Evolutionary conservation across 495 filamentous ascomycete species (phyloP).

Genomic region (Penicillium steckii): DNA sequence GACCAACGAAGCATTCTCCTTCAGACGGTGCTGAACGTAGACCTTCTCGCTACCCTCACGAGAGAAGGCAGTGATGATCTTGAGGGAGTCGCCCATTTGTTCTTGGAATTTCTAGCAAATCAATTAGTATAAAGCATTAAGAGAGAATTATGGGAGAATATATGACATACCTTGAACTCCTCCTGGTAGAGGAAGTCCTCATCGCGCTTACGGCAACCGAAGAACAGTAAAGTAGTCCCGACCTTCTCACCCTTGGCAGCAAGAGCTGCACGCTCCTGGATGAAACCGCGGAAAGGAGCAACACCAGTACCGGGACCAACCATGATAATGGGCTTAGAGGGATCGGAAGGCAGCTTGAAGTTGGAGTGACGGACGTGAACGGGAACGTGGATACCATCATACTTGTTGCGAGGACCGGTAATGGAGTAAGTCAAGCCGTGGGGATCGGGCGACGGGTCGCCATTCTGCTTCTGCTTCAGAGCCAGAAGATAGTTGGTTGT

Average conservation of each 20-base stretch:
- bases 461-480: conserved; percentile 95
- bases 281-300: conserved; percentile 91
- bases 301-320: conserved; percentile 96
- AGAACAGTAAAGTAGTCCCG: conserved; percentile 89
- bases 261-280: conserved; percentile 86
- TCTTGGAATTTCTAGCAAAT: conserved; percentile 70
- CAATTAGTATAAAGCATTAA: not conserved
- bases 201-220: conserved; percentile 77
- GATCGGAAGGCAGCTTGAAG: conserved; percentile 97
- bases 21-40: conserved; percentile 92
- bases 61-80: conserved; percentile 90
- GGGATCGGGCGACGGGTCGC: conserved; percentile 79
- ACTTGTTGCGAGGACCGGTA: conserved; percentile 90
- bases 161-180: conserved; percentile 82
- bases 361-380: conserved; percentile 98
- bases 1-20: conserved; percentile 78
- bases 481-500: conserved; percentile 97
- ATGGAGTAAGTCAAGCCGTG: conserved; percentile 89
- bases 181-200: conserved; percentile 93
- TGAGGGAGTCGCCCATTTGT: conserved; percentile 80
- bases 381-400: conserved; percentile 92
- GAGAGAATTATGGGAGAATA: not conserved
- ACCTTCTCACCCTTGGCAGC: conserved; percentile 79
- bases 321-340: conserved; percentile 90
- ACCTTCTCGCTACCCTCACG: conserved; percentile 79